Conservation (phyloP, 1,139 yeast species). For the Geotrichum fermentans region DNA sequence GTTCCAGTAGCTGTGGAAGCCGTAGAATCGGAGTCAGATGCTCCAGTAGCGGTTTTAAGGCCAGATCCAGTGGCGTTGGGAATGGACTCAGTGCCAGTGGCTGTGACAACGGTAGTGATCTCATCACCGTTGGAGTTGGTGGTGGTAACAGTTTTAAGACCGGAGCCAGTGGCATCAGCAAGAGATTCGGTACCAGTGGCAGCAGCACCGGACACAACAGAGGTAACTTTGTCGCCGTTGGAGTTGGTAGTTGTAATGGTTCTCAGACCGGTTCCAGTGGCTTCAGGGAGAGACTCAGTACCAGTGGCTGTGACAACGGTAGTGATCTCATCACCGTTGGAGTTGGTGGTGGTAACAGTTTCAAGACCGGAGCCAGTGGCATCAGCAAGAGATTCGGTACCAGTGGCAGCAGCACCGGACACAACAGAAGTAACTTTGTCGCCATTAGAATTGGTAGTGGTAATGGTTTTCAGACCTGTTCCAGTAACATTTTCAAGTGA, state of each 20-base stretch:
- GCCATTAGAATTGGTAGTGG: background rate
- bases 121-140: background rate
- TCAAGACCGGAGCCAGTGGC: constrained; percentile 1
- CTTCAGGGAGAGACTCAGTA: background rate
- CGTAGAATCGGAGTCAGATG: background rate
- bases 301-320: constrained; percentile 8
- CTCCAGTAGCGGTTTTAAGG: background rate
- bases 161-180: background rate
- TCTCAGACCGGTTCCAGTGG: background rate
- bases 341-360: background rate
- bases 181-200: background rate
- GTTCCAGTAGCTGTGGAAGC: too few species aligned
- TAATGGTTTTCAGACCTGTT: too few species aligned
- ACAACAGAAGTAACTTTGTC: too few species aligned
- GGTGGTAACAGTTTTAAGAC: background rate
- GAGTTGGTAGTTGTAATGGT: constrained; percentile 1
- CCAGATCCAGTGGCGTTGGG: background rate
- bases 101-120: background rate
- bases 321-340: background rate
- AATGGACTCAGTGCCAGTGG: background rate
- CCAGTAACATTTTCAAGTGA: too few species aligned
- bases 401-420: constrained; percentile 4
- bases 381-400: background rate
- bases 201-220: background rate
- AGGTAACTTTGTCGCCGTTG: background rate